phyloP scores from a whole-genome alignment of 306 rosid genomes.

The Clitoria ternatea region DNA sequence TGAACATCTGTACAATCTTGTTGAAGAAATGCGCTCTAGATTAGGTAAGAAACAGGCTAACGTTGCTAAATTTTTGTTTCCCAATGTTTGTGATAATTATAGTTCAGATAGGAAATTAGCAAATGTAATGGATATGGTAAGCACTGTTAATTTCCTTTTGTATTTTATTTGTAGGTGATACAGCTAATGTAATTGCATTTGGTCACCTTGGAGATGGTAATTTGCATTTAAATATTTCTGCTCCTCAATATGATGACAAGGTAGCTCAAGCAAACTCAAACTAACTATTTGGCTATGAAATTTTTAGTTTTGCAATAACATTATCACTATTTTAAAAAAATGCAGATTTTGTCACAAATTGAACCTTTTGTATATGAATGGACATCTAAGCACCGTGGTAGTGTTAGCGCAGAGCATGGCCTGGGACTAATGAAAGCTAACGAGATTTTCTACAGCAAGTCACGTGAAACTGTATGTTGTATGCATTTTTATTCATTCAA shows the following conservation, averaged over 20 bases:
- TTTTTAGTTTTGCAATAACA: neutral
- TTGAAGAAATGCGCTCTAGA: slow-evolving; percentile 72
- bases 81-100: neutral
- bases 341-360: slow-evolving; percentile 72
- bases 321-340: neutral
- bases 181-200: slow-evolving; percentile 66
- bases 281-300: slow-evolving; percentile 1
- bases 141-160: neutral
- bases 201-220: slow-evolving; percentile 98
- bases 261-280: slow-evolving; percentile 33
- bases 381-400: slow-evolving; percentile 81
- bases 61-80: neutral
- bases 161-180: slow-evolving; percentile 42
- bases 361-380: slow-evolving; percentile 97
- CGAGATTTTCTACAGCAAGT: slow-evolving; percentile 74
- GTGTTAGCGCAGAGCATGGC: slow-evolving; percentile 96
- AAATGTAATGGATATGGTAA: neutral
- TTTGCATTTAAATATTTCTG: slow-evolving; percentile 85
- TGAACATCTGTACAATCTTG: slow-evolving; percentile 69
- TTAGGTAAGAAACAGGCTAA: slow-evolving; percentile 51
- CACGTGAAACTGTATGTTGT: slow-evolving; percentile 64
- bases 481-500: slow-evolving; percentile 21
- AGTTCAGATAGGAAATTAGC: neutral
- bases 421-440: slow-evolving; percentile 93
- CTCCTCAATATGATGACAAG: slow-evolving; percentile 67